Evolutionary conservation across 345 rosid species (phyloP).

Genomic region (Lagerstroemia speciosa): DNA sequence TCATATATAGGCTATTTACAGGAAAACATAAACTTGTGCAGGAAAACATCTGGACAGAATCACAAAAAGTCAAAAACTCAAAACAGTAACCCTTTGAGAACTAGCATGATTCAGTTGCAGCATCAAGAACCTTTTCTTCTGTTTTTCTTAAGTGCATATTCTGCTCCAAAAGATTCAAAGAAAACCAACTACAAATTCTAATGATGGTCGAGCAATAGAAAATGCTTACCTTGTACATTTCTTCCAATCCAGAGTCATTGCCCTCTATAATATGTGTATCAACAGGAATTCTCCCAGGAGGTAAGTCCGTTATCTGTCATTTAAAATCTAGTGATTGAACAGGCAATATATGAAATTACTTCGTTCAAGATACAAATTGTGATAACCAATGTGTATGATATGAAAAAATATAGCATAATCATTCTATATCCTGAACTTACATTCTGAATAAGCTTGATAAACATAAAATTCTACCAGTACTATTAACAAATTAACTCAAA

Average conservation of each 20-base stretch:
- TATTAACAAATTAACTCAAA: neutral
- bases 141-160: neutral
- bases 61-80: too few species aligned
- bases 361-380: neutral
- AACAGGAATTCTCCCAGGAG: constrained; percentile 88
- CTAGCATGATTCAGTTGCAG: neutral
- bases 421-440: neutral
- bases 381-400: neutral
- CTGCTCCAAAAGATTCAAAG: neutral
- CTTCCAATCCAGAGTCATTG: constrained; percentile 44
- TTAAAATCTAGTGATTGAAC: neutral
- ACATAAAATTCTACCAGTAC: neutral
- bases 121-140: neutral
- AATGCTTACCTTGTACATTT: constrained; percentile 19
- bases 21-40: too few species aligned
- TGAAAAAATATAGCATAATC: neutral
- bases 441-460: neutral
- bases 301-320: constrained; percentile 50
- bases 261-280: constrained; percentile 66
- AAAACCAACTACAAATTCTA: too few species aligned
- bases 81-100: neutral
- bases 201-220: neutral
- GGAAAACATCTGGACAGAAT: too few species aligned
- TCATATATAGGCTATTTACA: neutral
- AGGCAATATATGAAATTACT: neutral